Percentiles rank a stretch among this genome's conserved stretches.
Conservation (phyloP, 768 basidiomycete species). For the Pisolithus microcarpus region DNA sequence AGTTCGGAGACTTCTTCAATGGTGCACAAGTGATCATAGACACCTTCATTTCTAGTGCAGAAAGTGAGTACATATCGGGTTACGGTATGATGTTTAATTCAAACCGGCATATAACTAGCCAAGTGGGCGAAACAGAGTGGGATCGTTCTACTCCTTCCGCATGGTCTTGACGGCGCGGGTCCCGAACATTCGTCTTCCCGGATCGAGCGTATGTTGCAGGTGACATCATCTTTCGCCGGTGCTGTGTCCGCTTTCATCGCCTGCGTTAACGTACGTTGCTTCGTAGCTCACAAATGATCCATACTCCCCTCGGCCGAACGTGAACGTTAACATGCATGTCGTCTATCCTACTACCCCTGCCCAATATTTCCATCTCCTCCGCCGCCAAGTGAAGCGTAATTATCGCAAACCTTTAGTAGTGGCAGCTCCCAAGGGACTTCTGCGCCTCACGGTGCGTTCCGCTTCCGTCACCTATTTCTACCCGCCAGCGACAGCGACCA, state of each 20-base stretch:
- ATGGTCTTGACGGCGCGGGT: slow-evolving; percentile 88
- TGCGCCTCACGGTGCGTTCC: slow-evolving; percentile 61
- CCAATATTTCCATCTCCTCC: slow-evolving; percentile 89
- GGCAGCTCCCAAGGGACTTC: slow-evolving; percentile 76
- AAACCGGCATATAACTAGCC: slow-evolving; percentile 35
- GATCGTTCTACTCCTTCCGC: slow-evolving; percentile 77
- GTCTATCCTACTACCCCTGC: slow-evolving; percentile 84
- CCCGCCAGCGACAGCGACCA: too few species aligned
- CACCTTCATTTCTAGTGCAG: slow-evolving; percentile 77
- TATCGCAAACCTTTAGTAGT: slow-evolving; percentile 84
- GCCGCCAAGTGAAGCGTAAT: slow-evolving; percentile 78
- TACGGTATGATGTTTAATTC: background rate
- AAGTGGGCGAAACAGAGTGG: slow-evolving; percentile 95
- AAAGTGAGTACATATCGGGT: slow-evolving; percentile 47
- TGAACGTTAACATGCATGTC: slow-evolving; percentile 77
- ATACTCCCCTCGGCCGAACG: slow-evolving; percentile 24
- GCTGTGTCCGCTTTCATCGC: background rate
- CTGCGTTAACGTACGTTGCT: background rate
- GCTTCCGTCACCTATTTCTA: background rate
- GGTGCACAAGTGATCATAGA: slow-evolving; percentile 86
- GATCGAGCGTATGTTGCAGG: slow-evolving; percentile 88
- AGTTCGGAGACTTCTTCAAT: slow-evolving; percentile 94
- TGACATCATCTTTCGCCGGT: slow-evolving; percentile 18
- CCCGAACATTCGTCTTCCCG: slow-evolving; percentile 90
- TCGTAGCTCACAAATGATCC: slow-evolving; percentile 71